Evolutionary conservation across 2,329 filamentous ascomycete species (phyloP), one percentile per base, ranked within the genome.

Genomic region (Penicillium sp.): DNA sequence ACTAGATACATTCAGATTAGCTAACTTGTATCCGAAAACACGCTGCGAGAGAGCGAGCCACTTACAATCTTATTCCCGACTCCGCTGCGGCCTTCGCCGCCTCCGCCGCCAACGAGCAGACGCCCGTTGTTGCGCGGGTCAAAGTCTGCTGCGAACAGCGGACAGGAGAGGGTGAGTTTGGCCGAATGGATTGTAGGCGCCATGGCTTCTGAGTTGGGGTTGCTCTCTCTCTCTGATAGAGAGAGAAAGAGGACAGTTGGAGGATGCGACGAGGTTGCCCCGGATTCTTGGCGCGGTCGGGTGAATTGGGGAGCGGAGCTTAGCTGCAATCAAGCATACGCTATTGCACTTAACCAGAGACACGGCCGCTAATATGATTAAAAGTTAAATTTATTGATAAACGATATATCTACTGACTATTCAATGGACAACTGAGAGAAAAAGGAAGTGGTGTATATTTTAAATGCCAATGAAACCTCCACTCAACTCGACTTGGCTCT

Each of bases 121-220:
- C 88, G 87, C 63, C 85, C 85, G 60, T 88, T 84, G 78, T 96
- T 87, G 69, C 89, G 84, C 53, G 89, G 91, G 72, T 96, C 92
- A 75, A 96, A 97, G 71, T 92, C 92, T 73, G 92, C 90, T 56
- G 89, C 87, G 75, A 92, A 96, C 59, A 96, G 85, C 50, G 93
- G 93, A 76, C 94, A 97, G 58, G 87, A 85, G 64, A 96, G 85
- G 56, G 86, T 86, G 66, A 87, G 80, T 74, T 87, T 89, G 60
- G 89, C 84, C 4, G 75, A 75, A 40, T 72, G 60, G 49, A 77
- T 68, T 22, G 66, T 64, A n/a, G 76, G 75, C 59, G 77, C 75
- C 77, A 78, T 78, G 27, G 31, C 41, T 67, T 52, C 50, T 50
- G 35, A 7, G 35, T 37, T 24, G 40, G 33, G 41, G 33, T 11